A percentile compares a stretch with the other conserved stretches of the same genome.
Conservation (phyloP, 345 rosid genomes). For the Turritis glabra region DNA sequence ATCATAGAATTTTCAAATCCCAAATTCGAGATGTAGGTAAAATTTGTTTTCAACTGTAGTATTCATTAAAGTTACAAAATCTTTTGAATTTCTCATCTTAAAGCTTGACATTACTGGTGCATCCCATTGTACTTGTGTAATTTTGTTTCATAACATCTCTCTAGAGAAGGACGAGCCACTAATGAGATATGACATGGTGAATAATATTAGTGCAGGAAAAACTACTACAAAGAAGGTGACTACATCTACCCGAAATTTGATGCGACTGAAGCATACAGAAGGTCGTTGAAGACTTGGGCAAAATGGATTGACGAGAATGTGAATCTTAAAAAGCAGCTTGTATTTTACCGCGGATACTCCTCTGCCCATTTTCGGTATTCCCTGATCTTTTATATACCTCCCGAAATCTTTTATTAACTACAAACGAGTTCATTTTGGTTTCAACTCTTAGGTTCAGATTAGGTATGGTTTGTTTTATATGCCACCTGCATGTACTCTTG, state of each 20-base stretch:
- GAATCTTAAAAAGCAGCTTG: constrained; percentile 59
- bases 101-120: constrained; percentile 5
- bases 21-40: neutral
- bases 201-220: constrained; percentile 60
- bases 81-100: constrained; percentile 2
- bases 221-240: constrained; percentile 93
- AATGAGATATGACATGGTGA: constrained; percentile 22
- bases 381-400: neutral
- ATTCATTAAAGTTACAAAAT: neutral
- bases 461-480: neutral
- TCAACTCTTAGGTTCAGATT: neutral
- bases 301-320: constrained; percentile 72
- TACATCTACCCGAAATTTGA: constrained; percentile 75
- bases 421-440: neutral
- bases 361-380: constrained; percentile 89
- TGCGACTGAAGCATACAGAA: constrained; percentile 82
- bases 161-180: neutral
- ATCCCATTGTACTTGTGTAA: neutral
- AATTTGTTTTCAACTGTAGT: neutral
- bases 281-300: constrained; percentile 85
- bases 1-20: neutral
- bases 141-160: constrained; percentile 17
- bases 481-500: neutral
- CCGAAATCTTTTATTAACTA: neutral
- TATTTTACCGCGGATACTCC: constrained; percentile 93